phyloP scores from a whole-genome alignment of 225 moss, liverwort and hornwort species.

The Rhytidiadelphus loreus region DNA sequence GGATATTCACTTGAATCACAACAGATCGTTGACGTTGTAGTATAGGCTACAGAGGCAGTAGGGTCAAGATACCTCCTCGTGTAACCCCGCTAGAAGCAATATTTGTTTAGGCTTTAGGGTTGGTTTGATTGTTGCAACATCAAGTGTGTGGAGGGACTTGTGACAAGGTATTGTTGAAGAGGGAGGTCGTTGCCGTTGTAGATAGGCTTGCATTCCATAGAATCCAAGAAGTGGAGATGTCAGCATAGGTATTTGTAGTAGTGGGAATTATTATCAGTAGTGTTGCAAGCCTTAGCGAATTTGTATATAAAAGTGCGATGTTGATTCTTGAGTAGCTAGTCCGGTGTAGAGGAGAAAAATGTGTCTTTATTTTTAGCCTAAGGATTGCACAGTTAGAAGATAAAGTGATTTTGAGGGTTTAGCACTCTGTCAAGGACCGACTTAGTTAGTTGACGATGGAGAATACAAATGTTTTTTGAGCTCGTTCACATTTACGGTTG shows the following conservation, averaged over 20 bases:
- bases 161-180: background rate
- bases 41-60: background rate
- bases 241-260: background rate
- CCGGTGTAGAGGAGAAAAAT: too few relatives aligned
- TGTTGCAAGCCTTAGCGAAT: background rate
- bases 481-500: too few relatives aligned
- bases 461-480: too few relatives aligned
- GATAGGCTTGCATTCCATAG: background rate
- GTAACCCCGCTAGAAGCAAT: background rate
- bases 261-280: fast-evolving
- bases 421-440: too few relatives aligned
- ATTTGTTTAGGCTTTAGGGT: background rate
- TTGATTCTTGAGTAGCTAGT: too few relatives aligned
- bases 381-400: too few relatives aligned
- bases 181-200: background rate
- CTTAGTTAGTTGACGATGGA: too few relatives aligned
- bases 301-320: background rate
- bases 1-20: background rate
- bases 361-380: too few relatives aligned
- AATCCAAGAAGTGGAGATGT: too few relatives aligned
- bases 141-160: background rate
- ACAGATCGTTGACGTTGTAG: background rate
- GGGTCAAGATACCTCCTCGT: background rate
- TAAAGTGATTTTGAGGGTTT: too few relatives aligned
- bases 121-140: background rate